phyloP scores from a whole-genome alignment of 768 basidiomycete genomes.

The Pulveroboletus ravenelii region DNA sequence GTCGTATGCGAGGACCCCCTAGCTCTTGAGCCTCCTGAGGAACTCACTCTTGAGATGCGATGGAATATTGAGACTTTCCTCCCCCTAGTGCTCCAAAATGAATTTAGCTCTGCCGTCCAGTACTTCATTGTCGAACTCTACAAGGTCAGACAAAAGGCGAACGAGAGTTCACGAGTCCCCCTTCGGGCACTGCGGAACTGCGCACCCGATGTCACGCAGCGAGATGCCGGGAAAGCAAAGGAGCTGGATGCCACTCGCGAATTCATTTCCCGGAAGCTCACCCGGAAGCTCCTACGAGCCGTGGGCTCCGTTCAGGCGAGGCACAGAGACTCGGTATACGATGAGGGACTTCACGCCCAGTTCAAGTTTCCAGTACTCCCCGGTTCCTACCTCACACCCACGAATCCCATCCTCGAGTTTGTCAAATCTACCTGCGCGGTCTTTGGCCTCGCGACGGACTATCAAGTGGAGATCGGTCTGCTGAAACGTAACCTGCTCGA shows the following conservation, averaged over 20 bases:
- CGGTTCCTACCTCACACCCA: constrained; percentile 75
- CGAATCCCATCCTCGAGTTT: constrained; percentile 83
- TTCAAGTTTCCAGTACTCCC: constrained; percentile 85
- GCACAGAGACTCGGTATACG: constrained; percentile 54
- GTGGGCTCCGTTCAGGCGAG: constrained; percentile 61
- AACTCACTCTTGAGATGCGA: constrained; percentile 71
- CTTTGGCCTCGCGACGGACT: constrained; percentile 74
- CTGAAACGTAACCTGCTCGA: constrained; percentile 88
- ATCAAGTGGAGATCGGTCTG: constrained; percentile 80
- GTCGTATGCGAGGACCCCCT: constrained; percentile 80
- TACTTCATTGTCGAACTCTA: constrained; percentile 85
- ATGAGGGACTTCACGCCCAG: constrained; percentile 47
- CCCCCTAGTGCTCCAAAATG: constrained; percentile 71
- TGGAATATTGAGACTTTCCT: constrained; percentile 95
- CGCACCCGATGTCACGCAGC: constrained; percentile 59
- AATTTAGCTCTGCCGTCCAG: constrained; percentile 70
- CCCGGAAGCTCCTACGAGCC: constrained; percentile 68
- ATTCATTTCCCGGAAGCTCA: constrained; percentile 77
- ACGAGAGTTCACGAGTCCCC: constrained; percentile 59
- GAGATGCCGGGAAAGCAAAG: constrained; percentile 60
- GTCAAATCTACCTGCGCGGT: constrained; percentile 84
- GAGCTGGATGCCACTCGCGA: constrained; percentile 67
- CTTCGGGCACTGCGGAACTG: constrained; percentile 65
- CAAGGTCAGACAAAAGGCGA: constrained; percentile 61
- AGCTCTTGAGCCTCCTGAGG: constrained; percentile 62